Evolutionary conservation across 495 filamentous ascomycete genomes (phyloP).

Genomic region (Penicillium malachiteum): DNA sequence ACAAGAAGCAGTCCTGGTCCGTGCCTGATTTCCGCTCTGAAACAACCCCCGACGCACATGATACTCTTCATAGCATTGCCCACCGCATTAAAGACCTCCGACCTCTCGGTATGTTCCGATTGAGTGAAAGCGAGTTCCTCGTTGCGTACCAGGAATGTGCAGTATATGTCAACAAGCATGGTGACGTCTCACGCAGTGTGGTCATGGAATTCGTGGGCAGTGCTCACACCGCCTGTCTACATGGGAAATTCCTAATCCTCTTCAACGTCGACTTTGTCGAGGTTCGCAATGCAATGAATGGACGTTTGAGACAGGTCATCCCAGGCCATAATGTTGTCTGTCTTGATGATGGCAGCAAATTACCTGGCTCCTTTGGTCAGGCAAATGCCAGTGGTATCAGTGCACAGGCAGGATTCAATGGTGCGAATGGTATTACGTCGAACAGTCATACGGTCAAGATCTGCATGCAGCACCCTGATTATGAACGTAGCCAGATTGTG

Average conservation of each 20-base stretch:
- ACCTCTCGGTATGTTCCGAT: slow-evolving; percentile 93
- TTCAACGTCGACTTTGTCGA: slow-evolving; percentile 93
- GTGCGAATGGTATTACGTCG: slow-evolving; percentile 20
- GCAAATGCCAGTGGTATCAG: slow-evolving; percentile 19
- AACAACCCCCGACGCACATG: slow-evolving; percentile 44
- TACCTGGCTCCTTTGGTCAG: slow-evolving; percentile 35
- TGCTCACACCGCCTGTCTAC: slow-evolving; percentile 81
- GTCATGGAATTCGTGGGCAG: slow-evolving; percentile 98
- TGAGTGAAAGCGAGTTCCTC: slow-evolving; percentile 89
- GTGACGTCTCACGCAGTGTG: slow-evolving; percentile 85
- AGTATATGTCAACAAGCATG: slow-evolving; percentile 97
- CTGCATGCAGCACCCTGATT: slow-evolving; percentile 90
- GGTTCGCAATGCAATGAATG: slow-evolving; percentile 94
- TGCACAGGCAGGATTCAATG: slow-evolving; percentile 23
- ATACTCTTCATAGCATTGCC: slow-evolving; percentile 77
- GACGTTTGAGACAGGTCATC: slow-evolving; percentile 89
- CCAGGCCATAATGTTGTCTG: slow-evolving; percentile 82
- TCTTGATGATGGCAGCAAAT: slow-evolving; percentile 77
- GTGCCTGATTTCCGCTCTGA: slow-evolving; percentile 75
- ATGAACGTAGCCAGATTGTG: slow-evolving; percentile 77
- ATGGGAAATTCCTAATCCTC: slow-evolving; percentile 70
- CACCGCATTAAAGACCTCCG: slow-evolving; percentile 73
- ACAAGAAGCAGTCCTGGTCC: slow-evolving; percentile 90
- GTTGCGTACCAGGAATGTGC: slow-evolving; percentile 93
- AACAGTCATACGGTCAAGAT: slow-evolving; percentile 76